These are phyloP conservation scores for Aureoboletus auriporus DNA, from an alignment of 768 basidiomycete species.

Conservation along the genomic window DNA sequence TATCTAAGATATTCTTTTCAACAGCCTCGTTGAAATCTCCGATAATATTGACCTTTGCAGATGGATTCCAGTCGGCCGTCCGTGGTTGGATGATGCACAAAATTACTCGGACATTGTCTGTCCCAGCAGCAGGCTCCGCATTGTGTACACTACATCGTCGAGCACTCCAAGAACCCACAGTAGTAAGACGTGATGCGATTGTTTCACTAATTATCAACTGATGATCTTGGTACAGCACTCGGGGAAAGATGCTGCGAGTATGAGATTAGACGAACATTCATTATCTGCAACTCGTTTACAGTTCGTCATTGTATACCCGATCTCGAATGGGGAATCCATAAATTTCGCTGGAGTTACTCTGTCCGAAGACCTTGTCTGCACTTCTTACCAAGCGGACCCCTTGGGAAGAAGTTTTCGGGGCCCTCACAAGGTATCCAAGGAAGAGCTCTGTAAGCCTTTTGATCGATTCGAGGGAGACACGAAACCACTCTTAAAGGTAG, in stretches of 20 bases:
- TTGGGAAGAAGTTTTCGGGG: conserved; percentile 18
- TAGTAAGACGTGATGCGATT: conserved; percentile 32
- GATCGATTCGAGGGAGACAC: conserved; percentile 58
- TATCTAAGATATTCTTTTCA: conserved; percentile 58
- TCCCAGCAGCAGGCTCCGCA: conserved; percentile 39
- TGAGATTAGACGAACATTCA: background rate
- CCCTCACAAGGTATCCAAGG: conserved; percentile 38
- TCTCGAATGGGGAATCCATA: conserved; percentile 52
- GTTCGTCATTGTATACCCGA: conserved; percentile 62
- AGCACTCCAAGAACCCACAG: conserved; percentile 42
- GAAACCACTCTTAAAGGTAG: conserved; percentile 50
- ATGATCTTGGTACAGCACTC: conserved; percentile 42
- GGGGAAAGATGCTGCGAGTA: conserved; percentile 45
- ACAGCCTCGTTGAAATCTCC: conserved; percentile 25
- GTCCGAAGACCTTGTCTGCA: conserved; percentile 48
- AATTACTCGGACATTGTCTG: conserved; percentile 27
- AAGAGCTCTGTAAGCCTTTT: conserved; percentile 45
- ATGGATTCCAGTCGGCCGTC: conserved; percentile 58
- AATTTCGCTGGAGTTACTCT: conserved; percentile 60
- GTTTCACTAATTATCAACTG: background rate
- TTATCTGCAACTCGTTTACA: conserved; percentile 22
- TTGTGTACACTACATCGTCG: conserved; percentile 45
- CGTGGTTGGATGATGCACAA: conserved; percentile 34
- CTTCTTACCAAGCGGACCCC: conserved; percentile 30
- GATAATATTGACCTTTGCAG: conserved; percentile 54